phyloP scores from a whole-genome alignment of 306 rosid species.

The Sindora glabra region DNA sequence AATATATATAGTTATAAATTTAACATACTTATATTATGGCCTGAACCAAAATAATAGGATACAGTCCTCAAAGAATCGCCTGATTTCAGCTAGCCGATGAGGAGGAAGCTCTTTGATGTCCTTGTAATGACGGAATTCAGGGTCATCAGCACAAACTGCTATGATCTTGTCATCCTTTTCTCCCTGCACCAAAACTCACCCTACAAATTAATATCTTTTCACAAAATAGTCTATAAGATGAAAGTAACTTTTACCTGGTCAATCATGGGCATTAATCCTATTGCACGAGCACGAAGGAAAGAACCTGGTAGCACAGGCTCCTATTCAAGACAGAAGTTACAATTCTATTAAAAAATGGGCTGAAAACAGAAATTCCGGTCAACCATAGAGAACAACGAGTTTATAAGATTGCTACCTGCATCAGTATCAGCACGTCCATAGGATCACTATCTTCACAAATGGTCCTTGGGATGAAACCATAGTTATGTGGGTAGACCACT shows the following conservation, averaged over 20 bases:
- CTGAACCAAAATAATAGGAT: slow-evolving; percentile 52
- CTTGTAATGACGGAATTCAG: slow-evolving; percentile 74
- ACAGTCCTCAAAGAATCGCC: slow-evolving; percentile 96
- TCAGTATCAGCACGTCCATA: slow-evolving; percentile 82
- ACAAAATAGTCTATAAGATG: neutral
- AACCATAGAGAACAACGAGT: neutral
- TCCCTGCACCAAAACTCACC: slow-evolving; percentile 57
- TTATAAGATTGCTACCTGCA: slow-evolving; percentile 67
- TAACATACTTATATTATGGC: no score
- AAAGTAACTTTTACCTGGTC: slow-evolving; percentile 59
- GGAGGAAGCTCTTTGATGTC: slow-evolving; percentile 93
- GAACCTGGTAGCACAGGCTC: slow-evolving; percentile 88
- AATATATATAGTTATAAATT: neutral
- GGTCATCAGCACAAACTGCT: slow-evolving; percentile 98
- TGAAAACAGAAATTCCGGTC: neutral
- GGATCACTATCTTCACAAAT: slow-evolving; percentile 97
- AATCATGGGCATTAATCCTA: slow-evolving; percentile 98
- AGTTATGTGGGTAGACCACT: slow-evolving; percentile 96
- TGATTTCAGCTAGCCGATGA: slow-evolving; percentile 92
- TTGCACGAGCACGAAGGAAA: slow-evolving; percentile 98
- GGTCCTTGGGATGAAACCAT: slow-evolving; percentile 94
- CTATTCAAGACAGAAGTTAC: slow-evolving; percentile 25
- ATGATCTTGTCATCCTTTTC: slow-evolving; percentile 98
- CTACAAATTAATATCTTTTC: no score
- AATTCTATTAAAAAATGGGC: slow-evolving; percentile 3